Evolutionary conservation across 306 rosid genomes (phyloP), one percentile per base, ranked within the genome.

Genomic region (Prunus campanulata): DNA sequence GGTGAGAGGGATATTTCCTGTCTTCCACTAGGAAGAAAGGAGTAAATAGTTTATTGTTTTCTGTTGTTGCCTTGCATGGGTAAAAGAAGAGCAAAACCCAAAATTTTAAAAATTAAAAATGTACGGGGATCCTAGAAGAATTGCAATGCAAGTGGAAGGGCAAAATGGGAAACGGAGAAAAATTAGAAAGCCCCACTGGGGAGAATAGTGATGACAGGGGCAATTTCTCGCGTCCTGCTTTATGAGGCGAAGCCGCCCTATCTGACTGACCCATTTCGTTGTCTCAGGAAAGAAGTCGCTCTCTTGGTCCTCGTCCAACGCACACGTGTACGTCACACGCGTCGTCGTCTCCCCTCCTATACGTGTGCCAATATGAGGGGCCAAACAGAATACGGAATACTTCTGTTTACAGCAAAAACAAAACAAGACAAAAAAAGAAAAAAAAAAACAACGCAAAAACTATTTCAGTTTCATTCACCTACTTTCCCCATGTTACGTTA

Each of bases 191-290:
- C 49, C 57, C 27, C 57, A 18, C 39, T 59, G 49, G 44, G 9
- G 9, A 39, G 9, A 39, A 39, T 6, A 8, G 42, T 1, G 44
- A 9, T 39, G 44, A 35, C 42, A 35, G 8, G 42, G 7, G 57
- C 74, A 66, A 52, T 67, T 66, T 55, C 46, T 54, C 47, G 68
- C 68, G 48, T 64, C 79, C 51, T 50, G 77, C 67, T 29, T 11
- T 10, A 14, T 0, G 5, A 59, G 62, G 48, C 66, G 11, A 20
- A 44, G 76, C 89, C 89, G 89, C 89, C 85, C 81, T 27, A 20
- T 77, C 81, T 86, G 85, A 86, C 81, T 86, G 85, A 86, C 87
- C 85, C 2, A 39, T 76, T 57, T 78, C 79, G 18, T 49, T 76
- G 61, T 69, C 80, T 8, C 4, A 15, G 11, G 24, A 62, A 29